A percentile compares a stretch with the other conserved stretches of the same genome.
phyloP scores from a whole-genome alignment of 2,329 filamentous ascomycete genomes.

The Apiospora kogelbergensis region DNA sequence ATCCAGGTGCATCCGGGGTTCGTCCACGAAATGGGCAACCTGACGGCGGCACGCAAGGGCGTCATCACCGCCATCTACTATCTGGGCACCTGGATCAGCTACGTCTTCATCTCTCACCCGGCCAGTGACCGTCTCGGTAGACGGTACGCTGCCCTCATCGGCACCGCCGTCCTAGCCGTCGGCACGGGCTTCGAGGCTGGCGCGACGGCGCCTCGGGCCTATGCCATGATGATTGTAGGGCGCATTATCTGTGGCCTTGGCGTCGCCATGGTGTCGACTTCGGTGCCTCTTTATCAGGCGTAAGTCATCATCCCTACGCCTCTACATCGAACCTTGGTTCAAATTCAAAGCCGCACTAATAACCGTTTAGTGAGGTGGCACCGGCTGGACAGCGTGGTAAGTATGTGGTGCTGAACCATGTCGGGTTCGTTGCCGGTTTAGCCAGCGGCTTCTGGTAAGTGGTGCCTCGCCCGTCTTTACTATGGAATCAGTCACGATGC shows the following conservation, averaged over 20 bases:
- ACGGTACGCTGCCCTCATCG: conserved; percentile 48
- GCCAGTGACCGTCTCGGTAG: conserved; percentile 52
- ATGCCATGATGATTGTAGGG: conserved; percentile 50
- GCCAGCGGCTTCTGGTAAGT: conserved; percentile 54
- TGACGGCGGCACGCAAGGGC: conserved; percentile 45
- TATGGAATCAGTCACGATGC: too few species aligned
- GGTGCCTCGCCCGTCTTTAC: too few species aligned
- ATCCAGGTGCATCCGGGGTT: conserved; percentile 58
- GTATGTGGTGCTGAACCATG: conserved; percentile 59
- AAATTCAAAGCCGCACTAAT: too few species aligned
- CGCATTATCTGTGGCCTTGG: conserved; percentile 53
- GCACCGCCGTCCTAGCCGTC: conserved; percentile 45
- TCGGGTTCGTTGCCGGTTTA: conserved; percentile 56
- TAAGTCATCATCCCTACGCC: conserved; percentile 25
- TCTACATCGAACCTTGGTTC: too few species aligned
- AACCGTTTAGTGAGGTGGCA: conserved; percentile 47
- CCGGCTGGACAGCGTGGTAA: conserved; percentile 53
- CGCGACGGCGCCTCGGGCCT: conserved; percentile 39
- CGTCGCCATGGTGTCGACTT: conserved; percentile 54
- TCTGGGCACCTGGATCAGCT: conserved; percentile 54
- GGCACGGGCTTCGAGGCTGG: conserved; percentile 49
- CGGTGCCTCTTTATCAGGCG: conserved; percentile 59
- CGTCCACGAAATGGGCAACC: conserved; percentile 43
- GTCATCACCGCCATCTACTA: conserved; percentile 59
- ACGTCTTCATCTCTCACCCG: conserved; percentile 53